Evolutionary conservation across 140 eudicot genomes (phyloP), one percentile per base, ranked within the genome.

Genomic region (Oenanthe javanica): DNA sequence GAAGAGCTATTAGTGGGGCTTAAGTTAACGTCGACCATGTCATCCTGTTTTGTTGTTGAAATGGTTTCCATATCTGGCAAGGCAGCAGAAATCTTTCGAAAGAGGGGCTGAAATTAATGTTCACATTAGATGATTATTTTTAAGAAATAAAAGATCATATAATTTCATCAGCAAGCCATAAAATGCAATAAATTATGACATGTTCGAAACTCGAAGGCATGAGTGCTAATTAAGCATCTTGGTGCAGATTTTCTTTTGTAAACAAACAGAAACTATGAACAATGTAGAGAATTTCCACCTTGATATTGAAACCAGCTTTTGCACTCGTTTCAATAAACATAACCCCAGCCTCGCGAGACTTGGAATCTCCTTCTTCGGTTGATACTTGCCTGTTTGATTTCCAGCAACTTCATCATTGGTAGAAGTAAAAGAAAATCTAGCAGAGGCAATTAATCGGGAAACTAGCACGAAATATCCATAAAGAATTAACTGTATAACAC

Each of bases 241-340:
- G 5, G 2, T 46, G 8, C 49, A n/a, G 19, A 21, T 9, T 73
- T 21, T 46, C 31, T n/a, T 19, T 73, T 8, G 25, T 42, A 6
- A 43, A 42, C 14, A 47, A 19, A 12, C 25, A 4, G 38, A 46
- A 73, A 43, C 1, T 18, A 46, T 9, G 27, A 61, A 59, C 10
- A 59, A 59, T 14, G 73, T 43, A 31, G 49, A 77, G 43, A 40
- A 38, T 85, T 49, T 73, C 77, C 57, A 90, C 96, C 97, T 92
- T 92, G 38, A 90, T 90, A 73, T 92, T 92, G 86, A 92, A 92
- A 18, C 92, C 97, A 9, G 96, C 92, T 78, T 92, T 92, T 25
- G 96, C 97, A 87, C 97, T 90, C 31, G 97, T 92, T 86, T 92
- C 97, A n/a, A 88, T 92, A 73, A 88, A 90, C 92, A 91, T 91